These are phyloP conservation scores for Acacia crassicarpa DNA, from an alignment of 306 rosid genomes.

Conservation along the genomic window DNA sequence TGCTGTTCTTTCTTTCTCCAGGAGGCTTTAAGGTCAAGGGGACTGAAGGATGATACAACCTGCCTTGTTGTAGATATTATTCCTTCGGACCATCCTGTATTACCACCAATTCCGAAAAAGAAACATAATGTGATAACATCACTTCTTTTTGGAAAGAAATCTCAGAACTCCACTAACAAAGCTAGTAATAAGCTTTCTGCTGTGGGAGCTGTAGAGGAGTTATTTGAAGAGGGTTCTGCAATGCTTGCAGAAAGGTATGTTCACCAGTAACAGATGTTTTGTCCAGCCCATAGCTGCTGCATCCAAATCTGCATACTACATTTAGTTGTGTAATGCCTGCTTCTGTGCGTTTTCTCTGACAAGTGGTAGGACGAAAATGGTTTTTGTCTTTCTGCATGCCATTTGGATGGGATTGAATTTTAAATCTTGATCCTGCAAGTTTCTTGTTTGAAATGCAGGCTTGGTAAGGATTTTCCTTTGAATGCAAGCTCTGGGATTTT, in stretches of 20 bases:
- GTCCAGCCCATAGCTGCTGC: neutral
- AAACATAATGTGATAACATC: conserved; percentile 66
- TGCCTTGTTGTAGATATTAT: conserved; percentile 96
- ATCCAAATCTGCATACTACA: neutral
- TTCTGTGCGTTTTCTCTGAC: neutral
- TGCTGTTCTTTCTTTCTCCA: conserved; percentile 35
- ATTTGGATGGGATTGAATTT: neutral
- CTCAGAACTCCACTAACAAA: conserved; percentile 62
- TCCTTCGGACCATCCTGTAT: conserved; percentile 76
- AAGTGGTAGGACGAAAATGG: conserved; percentile 20
- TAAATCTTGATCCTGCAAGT: conserved; percentile 12
- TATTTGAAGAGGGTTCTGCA: conserved; percentile 99
- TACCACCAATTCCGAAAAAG: conserved; percentile 75
- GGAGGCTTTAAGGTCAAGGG: conserved; percentile 98
- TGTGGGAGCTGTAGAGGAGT: conserved; percentile 93
- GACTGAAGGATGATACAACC: conserved; percentile 97
- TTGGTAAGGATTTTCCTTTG: conserved; percentile 76
- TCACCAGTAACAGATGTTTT: neutral
- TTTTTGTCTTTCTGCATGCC: neutral
- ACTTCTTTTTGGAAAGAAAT: conserved; percentile 81
- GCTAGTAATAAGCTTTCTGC: conserved; percentile 79
- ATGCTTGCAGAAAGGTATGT: conserved; percentile 90
- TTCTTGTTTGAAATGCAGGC: conserved; percentile 59
- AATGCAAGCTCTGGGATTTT: conserved; percentile 68
- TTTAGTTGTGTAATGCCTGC: neutral